Percentiles rank a stretch among this genome's conserved stretches.
Evolutionary conservation across 2,329 filamentous ascomycete species (phyloP).

Genomic region (Colletotrichum destructivum): DNA sequence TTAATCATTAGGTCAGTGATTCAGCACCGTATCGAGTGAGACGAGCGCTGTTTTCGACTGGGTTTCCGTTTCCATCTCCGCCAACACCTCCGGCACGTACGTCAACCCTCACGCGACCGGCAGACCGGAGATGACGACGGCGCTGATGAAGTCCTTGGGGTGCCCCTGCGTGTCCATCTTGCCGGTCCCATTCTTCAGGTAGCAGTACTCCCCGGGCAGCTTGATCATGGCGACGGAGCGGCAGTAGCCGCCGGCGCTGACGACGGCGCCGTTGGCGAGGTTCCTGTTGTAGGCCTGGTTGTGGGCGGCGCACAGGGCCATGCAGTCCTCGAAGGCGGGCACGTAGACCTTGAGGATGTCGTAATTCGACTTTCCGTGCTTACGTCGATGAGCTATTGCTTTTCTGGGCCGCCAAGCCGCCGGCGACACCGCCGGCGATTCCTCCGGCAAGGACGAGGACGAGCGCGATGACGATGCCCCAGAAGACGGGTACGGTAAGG

Average conservation of each 20-base stretch:
- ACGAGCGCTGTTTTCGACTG: background rate
- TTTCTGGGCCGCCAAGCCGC: conserved; percentile 40
- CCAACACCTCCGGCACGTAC: background rate
- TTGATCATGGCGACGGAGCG: conserved; percentile 44
- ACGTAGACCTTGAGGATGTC: conserved; percentile 45
- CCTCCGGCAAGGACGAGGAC: conserved; percentile 42
- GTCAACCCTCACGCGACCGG: background rate
- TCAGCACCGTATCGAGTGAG: too few species aligned
- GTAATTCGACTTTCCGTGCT: background rate
- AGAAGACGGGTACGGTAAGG: conserved; percentile 43
- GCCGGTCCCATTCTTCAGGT: conserved; percentile 45
- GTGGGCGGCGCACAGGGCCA: conserved; percentile 42
- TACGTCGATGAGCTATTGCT: conserved; percentile 10
- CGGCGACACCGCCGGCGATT: conserved; percentile 44
- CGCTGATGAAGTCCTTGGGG: conserved; percentile 36
- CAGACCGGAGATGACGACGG: conserved; percentile 30
- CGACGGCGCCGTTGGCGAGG: conserved; percentile 14
- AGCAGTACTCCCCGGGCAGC: conserved; percentile 43
- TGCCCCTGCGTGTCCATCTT: conserved; percentile 36
- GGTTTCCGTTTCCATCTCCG: background rate
- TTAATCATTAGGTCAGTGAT: too few species aligned
- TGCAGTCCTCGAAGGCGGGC: conserved; percentile 44
- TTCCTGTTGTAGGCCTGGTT: conserved; percentile 35
- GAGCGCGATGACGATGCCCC: conserved; percentile 39
- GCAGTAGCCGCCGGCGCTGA: conserved; percentile 28